Evolutionary conservation across 331 rosid genomes (phyloP), one percentile per base, ranked within the genome.

Genomic region (Cydonia oblonga): DNA sequence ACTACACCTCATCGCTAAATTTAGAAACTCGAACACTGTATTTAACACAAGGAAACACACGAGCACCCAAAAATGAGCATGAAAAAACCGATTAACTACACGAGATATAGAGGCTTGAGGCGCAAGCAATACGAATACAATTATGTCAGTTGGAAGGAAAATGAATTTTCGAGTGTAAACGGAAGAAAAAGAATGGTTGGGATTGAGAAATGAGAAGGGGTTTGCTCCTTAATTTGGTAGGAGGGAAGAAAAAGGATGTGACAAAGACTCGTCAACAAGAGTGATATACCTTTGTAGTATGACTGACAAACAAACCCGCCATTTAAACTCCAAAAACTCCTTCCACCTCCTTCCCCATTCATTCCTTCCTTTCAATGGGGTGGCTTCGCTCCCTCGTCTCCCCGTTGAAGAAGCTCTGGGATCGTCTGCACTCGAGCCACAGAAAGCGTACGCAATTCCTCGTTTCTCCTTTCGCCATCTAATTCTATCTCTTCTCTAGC

Each of bases 321-420:
- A 70, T 58, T 61, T 78, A 72, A 56, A 84, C 38, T 13, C 35
- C 49, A 24, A 4, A 4, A 54, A 4, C 7, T 9, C 6, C 16
- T 69, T 63, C 65, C 26, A 66, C 68, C 83, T 73, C 74, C 32
- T 64, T 74, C 82, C 72, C 62, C 66, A 22, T 73, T 75, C 67
- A 76, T 49, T 54, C 60, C n/a, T 54, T 46, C 80, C 61, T 56
- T 56, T 1, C 61, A 22, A 89, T 88, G 93, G 93, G 87, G 26
- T 81, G 90, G 88, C 69, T 88, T 68, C 78, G 16, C 32, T 86
- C 90, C 72, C 68, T 90, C 79, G 72, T 84, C 76, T 81, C 79
- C 64, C 93, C 93, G 1, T 22, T 90, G 84, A 90, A 86, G 86
- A 88, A 88, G 86, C 78, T 90, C 61, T 88, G 93, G 93, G 72